Base-by-base conservation (phyloP, 1,284 basidiomycete genomes). In the Papiliotrema laurentii region DNA sequence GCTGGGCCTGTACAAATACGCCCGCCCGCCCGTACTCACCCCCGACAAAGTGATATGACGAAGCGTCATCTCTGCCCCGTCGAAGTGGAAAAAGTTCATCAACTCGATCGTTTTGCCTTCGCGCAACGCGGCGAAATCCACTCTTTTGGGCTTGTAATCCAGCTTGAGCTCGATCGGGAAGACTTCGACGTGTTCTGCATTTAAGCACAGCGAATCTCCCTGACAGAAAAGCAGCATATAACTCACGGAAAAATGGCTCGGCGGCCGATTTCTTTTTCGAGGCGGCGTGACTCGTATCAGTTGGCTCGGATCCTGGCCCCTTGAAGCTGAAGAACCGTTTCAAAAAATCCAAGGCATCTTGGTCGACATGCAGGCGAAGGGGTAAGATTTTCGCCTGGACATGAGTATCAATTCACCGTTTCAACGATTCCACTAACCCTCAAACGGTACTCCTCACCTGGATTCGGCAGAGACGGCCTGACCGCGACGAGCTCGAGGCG, bases 31-130 rank as follows among this genome's bases (percentile, higher is more conserved):
- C 33, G 10, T 9, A 79, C 88, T 66, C 72, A 93, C 89, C 16
- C 94, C 96, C 45, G 86, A 83, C 22, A 97, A 70, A 14, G 89
- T 92, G 53, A 97, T 85, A 66, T 96, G 92, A 44, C 94, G 81
- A 44, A 99, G 75, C 0, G 91, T 94, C 90, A 98, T 97, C 72
- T 97, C 94, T 2, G 94, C 88, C 0, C 90, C 94, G 61, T 98
- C 94, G 61, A 98, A 99, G 72, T 97, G 93, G 84, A 99, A 98
- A 70, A 98, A 97, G 71, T 99, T 99, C 94, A 98, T 97, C 49
- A 98, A 75, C 69, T 98, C 96, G 54, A 96, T 94, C 0, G 91
- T 92, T 68, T 81, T 83, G 13, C 96, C 96, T 61, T 93, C 86
- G 16, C 85, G 81, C 43, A 97, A 76, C n/a, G 92, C 93, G 51